Percentiles rank a stretch among this genome's conserved stretches.
These are phyloP conservation scores for Phanerochaete carnosa DNA, from an alignment of 768 basidiomycete genomes.

Conservation along the genomic window DNA sequence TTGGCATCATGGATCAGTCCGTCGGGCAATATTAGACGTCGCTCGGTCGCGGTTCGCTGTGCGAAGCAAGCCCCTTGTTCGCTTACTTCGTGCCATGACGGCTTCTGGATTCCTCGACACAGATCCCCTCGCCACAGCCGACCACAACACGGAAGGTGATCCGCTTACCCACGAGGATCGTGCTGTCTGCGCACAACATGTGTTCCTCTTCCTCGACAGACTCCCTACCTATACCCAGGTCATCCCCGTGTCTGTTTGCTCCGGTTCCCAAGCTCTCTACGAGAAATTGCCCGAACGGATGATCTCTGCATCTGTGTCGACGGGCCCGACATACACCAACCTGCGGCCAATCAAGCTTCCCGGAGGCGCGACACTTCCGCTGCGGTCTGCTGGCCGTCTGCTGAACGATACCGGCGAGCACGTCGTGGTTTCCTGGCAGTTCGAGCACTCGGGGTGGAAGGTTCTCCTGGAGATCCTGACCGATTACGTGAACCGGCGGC, in stretches of 20 bases:
- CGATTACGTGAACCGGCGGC: conserved; percentile 64
- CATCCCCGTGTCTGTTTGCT: conserved; percentile 57
- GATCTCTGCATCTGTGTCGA: conserved; percentile 42
- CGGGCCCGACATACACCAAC: conserved; percentile 62
- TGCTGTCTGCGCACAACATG: conserved; percentile 60
- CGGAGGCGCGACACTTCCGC: conserved; percentile 69
- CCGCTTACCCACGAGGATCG: conserved; percentile 41
- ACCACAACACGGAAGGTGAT: conserved; percentile 39
- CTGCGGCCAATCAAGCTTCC: conserved; percentile 66
- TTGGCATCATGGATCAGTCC: conserved; percentile 60
- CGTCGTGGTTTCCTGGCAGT: conserved; percentile 75
- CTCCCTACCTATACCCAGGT: conserved; percentile 76
- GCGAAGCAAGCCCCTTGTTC: conserved; percentile 64
- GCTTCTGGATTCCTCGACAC: conserved; percentile 75
- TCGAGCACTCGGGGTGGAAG: conserved; percentile 84
- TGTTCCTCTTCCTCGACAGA: conserved; percentile 72
- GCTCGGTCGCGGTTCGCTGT: conserved; percentile 82
- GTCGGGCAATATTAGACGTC: conserved; percentile 81
- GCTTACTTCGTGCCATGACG: conserved; percentile 74
- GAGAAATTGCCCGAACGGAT: conserved; percentile 65
- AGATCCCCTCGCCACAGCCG: conserved; percentile 57
- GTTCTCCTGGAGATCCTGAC: conserved; percentile 77
- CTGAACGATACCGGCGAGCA: conserved; percentile 71
- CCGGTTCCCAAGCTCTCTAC: conserved; percentile 68
- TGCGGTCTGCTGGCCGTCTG: conserved; percentile 63